Percentiles rank a stretch among this genome's conserved stretches.
These are phyloP conservation scores for Suhomyces xylopsoci DNA, from an alignment of 805 yeast genomes.

Conservation along the genomic window DNA sequence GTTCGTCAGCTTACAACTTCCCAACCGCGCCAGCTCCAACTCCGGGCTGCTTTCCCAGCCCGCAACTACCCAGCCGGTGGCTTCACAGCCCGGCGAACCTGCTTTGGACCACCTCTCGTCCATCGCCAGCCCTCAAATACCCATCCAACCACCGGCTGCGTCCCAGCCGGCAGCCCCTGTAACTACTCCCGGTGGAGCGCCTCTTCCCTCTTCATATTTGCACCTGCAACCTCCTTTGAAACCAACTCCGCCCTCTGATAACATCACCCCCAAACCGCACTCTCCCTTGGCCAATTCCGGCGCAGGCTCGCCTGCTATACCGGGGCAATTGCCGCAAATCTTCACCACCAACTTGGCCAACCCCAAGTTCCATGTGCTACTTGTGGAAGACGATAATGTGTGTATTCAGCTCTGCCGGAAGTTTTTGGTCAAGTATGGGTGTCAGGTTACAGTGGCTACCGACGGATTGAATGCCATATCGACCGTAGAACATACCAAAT, in stretches of 20 bases:
- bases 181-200: background rate
- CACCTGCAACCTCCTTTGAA: conserved; percentile 1
- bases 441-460: conserved; percentile 87
- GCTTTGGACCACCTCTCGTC: background rate
- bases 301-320: conserved; percentile 13
- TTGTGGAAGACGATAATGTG: conserved; percentile 79
- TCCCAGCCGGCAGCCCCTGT: background rate
- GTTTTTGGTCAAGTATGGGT: conserved; percentile 82
- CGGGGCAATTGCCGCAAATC: conserved; percentile 6
- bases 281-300: conserved; percentile 13
- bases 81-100: background rate
- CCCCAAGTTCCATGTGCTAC: conserved; percentile 63
- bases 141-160: conserved; percentile 3
- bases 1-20: conserved; percentile 19
- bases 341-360: conserved; percentile 19
- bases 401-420: conserved; percentile 81
- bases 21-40: conserved; percentile 4
- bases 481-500: conserved; percentile 65
- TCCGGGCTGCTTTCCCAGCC: background rate
- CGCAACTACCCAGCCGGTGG: background rate
- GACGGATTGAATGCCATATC: conserved; percentile 90
- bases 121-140: background rate
- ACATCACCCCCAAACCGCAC: conserved; percentile 12
- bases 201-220: conserved; percentile 1
- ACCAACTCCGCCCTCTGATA: conserved; percentile 9